Evolutionary conservation across 305 asterid species (phyloP), one percentile per base, ranked within the genome.

Genomic region (Fraxinus floribunda): DNA sequence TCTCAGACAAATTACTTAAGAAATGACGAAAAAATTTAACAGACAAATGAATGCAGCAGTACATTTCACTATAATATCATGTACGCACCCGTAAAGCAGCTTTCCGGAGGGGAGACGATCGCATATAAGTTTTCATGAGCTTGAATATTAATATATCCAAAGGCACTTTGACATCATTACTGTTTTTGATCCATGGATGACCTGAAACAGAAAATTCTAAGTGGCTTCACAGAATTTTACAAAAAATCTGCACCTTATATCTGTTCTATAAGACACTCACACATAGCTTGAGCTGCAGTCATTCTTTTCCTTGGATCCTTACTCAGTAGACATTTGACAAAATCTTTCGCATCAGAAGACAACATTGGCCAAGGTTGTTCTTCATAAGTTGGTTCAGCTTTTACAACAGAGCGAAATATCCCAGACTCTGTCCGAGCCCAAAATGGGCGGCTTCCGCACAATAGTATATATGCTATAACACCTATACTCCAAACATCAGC

Each of bases 381-480:
- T 32, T 91, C 97, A 62, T 92, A 93, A 83, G 89, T 91, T 60
- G 98, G 98, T 81, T 95, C 96, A 44, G 98, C 96, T 88, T 93
- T 95, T 35, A 95, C 89, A 73, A 95, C 98, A 1, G 98, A 90
- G 49, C 98, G 94, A 68, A 95, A 94, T 57, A 94, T 93, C 64
- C 97, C 98, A 24, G 98, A 94, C 79, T 94, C 98, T 2, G 98
- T 91, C 80, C 97, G 93, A 76, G 98, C 98, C 98, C 98, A 95
- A 89, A 95, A 95, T 3, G 98, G 98, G 5, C 98, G 94, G 87
- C 98, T 93, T 64, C 98, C 98, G 71, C 98, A 92, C 62, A 95
- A 85, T 30, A 95, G 87, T 76, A 95, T 95, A 85, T 95, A 95
- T 68, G 97, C 92, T 85, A 95, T 92, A 62, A 95, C 98, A 7